Evolutionary conservation across 371 early-diverging fungal genomes (phyloP).

Genomic region (Mucor saturninus): DNA sequence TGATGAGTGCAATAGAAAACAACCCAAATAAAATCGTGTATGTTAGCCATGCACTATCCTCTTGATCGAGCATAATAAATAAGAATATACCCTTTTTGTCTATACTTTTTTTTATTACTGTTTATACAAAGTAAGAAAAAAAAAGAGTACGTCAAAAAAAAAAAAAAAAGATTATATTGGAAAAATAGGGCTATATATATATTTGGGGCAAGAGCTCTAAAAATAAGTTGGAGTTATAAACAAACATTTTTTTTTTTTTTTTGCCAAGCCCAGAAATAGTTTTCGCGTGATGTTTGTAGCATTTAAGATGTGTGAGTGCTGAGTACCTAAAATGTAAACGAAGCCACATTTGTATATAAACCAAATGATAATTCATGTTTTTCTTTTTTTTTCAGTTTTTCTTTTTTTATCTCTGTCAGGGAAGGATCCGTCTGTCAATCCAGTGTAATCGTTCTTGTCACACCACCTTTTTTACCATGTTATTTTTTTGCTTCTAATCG

Average conservation of each 20-base stretch:
- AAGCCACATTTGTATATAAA: slow-evolving; percentile 6
- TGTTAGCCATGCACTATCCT: slow-evolving; percentile 8
- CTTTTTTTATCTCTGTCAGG: no score
- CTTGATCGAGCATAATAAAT: slow-evolving; percentile 20
- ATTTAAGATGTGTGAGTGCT: neutral
- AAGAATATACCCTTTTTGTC: no score
- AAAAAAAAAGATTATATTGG: neutral
- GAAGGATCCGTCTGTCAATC: no score
- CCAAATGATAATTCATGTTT: no score
- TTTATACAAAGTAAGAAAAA: neutral
- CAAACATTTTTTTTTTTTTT: neutral
- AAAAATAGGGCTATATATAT: neutral
- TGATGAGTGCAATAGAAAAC: neutral
- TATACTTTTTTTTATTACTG: neutral
- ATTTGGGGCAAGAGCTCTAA: neutral
- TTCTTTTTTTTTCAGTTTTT: neutral
- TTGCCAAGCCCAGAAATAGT: slow-evolving; percentile 9
- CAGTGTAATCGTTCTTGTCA: no score
- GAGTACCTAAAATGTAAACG: neutral
- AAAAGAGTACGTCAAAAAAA: neutral
- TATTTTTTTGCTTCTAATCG: no score
- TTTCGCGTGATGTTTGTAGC: no score
- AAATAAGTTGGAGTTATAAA: neutral
- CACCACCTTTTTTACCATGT: no score
- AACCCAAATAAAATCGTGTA: slow-evolving; percentile 13